Percentiles rank a stretch among this genome's conserved stretches.
Conservation (phyloP, 768 basidiomycete genomes). For the Neoboletus magnificus region DNA sequence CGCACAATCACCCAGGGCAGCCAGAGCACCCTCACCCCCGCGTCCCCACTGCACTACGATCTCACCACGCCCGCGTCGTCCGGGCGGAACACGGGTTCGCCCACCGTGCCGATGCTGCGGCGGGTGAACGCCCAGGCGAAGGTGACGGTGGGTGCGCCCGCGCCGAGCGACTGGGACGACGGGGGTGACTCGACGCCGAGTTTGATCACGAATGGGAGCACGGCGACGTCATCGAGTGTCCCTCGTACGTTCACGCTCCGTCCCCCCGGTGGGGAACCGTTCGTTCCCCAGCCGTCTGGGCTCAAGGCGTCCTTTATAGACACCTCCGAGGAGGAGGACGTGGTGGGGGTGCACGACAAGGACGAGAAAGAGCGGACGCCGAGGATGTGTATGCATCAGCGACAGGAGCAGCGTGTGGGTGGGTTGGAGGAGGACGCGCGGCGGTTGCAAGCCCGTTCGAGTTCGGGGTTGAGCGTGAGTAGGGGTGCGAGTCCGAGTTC, state of each 20-base stretch:
- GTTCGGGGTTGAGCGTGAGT: neutral
- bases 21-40: conserved; percentile 16
- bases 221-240: conserved; percentile 14
- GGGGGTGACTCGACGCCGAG: conserved; percentile 20
- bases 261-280: neutral
- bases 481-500: neutral
- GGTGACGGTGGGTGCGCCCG: neutral
- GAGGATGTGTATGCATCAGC: conserved; percentile 1
- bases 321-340: conserved; percentile 15
- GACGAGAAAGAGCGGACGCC: neutral
- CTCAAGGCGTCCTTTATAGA: conserved; percentile 22
- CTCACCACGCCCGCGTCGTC: conserved; percentile 9
- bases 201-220: conserved; percentile 19
- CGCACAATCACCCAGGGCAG: conserved; percentile 20
- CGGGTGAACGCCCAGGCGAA: conserved; percentile 15
- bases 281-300: conserved; percentile 15
- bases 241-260: conserved; percentile 6
- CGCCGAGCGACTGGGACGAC: neutral
- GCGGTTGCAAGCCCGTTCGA: neutral
- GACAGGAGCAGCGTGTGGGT: conserved; percentile 8
- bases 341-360: neutral
- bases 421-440: conserved; percentile 13
- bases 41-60: conserved; percentile 1
- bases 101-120: conserved; percentile 19
- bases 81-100: neutral